Percentiles rank a stretch among this genome's conserved stretches.
These are phyloP conservation scores for Candida broadrunensis DNA, from an alignment of 805 yeast species.

Conservation along the genomic window DNA sequence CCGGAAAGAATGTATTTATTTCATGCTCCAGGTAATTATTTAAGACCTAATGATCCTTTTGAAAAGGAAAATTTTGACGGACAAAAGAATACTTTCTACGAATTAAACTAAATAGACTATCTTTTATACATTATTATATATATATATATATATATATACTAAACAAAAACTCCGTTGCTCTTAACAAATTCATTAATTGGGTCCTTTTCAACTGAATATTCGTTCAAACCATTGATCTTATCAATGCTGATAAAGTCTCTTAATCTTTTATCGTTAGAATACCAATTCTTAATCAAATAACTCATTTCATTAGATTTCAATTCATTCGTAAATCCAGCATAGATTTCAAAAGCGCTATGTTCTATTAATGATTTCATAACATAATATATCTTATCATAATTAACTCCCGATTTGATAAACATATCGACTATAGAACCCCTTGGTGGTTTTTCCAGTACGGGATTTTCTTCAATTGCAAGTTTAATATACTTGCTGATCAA, in stretches of 20 bases:
- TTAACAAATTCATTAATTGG: slow-evolving; percentile 44
- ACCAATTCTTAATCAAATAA: slow-evolving; percentile 67
- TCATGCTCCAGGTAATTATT: slow-evolving; percentile 15
- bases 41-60: slow-evolving; percentile 24
- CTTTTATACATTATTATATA: slow-evolving; percentile 2
- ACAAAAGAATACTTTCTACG: slow-evolving; percentile 45
- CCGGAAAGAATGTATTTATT: slow-evolving; percentile 11
- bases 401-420: slow-evolving; percentile 61
- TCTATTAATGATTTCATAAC: slow-evolving; percentile 61
- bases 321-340: slow-evolving; percentile 40
- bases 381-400: slow-evolving; percentile 64
- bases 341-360: slow-evolving; percentile 52
- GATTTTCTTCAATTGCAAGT: slow-evolving; percentile 31
- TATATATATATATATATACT: neutral
- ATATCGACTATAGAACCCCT: slow-evolving; percentile 59
- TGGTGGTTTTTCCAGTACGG: slow-evolving; percentile 34
- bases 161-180: slow-evolving; percentile 1
- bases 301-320: slow-evolving; percentile 53
- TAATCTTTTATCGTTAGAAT: slow-evolving; percentile 57
- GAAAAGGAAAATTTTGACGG: slow-evolving; percentile 32
- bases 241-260: slow-evolving; percentile 54
- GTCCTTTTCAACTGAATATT: slow-evolving; percentile 51
- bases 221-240: slow-evolving; percentile 40
- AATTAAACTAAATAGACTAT: slow-evolving; percentile 20
- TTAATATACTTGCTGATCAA: slow-evolving; percentile 56